phyloP scores from a whole-genome alignment of 768 basidiomycete genomes.

The Panellus pusillus region DNA sequence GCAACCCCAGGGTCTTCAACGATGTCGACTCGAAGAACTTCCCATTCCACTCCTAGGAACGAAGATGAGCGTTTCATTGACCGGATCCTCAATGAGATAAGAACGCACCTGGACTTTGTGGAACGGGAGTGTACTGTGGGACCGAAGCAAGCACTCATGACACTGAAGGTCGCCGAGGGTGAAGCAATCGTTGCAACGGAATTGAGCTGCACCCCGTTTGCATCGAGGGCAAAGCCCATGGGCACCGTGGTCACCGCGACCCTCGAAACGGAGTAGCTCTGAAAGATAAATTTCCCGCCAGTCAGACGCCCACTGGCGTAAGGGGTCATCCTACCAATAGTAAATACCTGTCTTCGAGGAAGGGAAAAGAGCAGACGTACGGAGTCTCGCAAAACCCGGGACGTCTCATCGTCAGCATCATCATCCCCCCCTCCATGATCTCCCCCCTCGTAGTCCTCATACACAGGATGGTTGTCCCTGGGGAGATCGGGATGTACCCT shows the following conservation, averaged over 20 bases:
- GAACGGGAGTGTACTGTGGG: not conserved
- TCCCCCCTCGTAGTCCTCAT: no score
- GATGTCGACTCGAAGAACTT: conserved; percentile 12
- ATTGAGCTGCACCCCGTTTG: not conserved
- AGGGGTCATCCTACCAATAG: no score
- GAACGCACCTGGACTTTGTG: conserved; percentile 4
- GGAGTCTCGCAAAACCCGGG: no score
- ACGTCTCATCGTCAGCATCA: no score
- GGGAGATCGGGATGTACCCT: no score
- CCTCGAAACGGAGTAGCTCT: not conserved
- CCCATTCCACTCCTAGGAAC: conserved; percentile 23
- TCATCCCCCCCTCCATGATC: no score
- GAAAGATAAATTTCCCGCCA: not conserved
- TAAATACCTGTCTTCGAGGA: no score
- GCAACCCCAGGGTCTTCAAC: conserved; percentile 27
- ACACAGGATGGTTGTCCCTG: no score
- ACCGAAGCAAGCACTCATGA: not conserved
- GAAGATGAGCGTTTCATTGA: not conserved
- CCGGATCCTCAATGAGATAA: not conserved
- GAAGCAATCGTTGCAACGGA: not conserved
- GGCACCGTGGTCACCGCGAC: not conserved
- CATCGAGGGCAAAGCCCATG: no score
- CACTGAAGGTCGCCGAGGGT: conserved; percentile 1
- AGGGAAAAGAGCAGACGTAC: no score
- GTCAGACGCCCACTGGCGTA: not conserved